phyloP scores from a whole-genome alignment of 257 asterid genomes.

The Echites panduratus region DNA sequence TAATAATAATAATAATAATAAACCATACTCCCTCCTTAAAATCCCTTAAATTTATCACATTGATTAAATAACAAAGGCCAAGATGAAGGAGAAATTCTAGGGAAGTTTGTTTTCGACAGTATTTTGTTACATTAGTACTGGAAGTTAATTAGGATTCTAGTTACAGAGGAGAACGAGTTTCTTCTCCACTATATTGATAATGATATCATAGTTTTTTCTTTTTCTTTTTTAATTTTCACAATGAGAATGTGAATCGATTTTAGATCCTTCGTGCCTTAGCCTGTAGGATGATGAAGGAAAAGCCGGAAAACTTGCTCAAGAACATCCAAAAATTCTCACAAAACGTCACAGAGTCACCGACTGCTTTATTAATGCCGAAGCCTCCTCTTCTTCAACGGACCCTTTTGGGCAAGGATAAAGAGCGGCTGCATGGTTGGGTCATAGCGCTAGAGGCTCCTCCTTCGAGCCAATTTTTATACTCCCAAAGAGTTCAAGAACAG shows the following conservation, averaged over 20 bases:
- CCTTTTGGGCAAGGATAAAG: not conserved
- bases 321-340: not conserved
- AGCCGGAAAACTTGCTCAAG: not conserved
- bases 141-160: not conserved
- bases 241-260: not conserved
- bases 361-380: not conserved
- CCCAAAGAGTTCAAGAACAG: not conserved
- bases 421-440: not conserved
- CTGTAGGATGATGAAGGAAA: not conserved
- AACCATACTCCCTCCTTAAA: too few species aligned
- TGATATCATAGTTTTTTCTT: too few species aligned
- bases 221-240: not conserved
- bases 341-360: not conserved
- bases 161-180: not conserved
- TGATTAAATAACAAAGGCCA: too few species aligned
- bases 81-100: too few species aligned
- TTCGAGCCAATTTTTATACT: not conserved
- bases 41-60: too few species aligned
- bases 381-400: not conserved
- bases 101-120: too few species aligned
- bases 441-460: not conserved
- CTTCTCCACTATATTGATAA: not conserved
- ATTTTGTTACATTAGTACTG: not conserved
- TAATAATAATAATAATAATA: too few species aligned
- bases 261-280: not conserved